Evolutionary conservation across 352 stramenopile genomes (phyloP), one percentile per base, ranked within the genome.

Genomic region (Pythium brachiatum): DNA sequence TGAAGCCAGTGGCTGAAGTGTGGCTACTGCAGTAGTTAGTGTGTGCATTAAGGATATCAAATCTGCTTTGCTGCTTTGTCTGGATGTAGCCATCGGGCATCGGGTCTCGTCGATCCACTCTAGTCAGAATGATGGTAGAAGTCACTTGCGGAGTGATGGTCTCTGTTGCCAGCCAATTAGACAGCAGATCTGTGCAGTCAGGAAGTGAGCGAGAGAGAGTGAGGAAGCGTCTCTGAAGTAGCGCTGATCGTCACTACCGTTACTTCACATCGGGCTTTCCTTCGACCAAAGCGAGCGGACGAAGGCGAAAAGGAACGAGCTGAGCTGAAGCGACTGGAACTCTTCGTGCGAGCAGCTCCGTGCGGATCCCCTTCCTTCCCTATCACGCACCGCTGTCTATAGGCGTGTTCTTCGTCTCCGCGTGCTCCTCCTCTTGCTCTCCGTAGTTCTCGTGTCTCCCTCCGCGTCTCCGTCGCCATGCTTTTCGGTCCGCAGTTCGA

Each of bases 401-500:
- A 54, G 47, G 26, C 16, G 21, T 36, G 20, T 36, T n/a, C 23
- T 7, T 12, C 16, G 46, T 36, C 46, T 36, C 13, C 44, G 21
- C 21, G 21, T 4, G 7, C 20, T 6, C 20, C n/a, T 26, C 47
- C 25, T 53, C 9, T 18, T 43, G 26, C 11, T 36, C 41, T 58
- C 11, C 16, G 27, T 20, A 11, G n/a, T 31, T 41, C 32, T 21
- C 43, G 21, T 20, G 3, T 38, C 7, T 44, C 53, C 53, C 25
- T 29, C 39, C 36, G 39, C 57, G 46, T 48, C 41, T 48, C 41
- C 41, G 41, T 62, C 51, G 61, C 44, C 15, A 76, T 79, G 72
- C 65, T 79, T 23, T 79, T 79, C 27, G 72, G 72, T 0, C 68
- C 72, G 52, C 72, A 79, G 68, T 79, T 76, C 53, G 72, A 79